phyloP scores from a whole-genome alignment of 768 basidiomycete genomes.

The Leccinum aurantiacum region DNA sequence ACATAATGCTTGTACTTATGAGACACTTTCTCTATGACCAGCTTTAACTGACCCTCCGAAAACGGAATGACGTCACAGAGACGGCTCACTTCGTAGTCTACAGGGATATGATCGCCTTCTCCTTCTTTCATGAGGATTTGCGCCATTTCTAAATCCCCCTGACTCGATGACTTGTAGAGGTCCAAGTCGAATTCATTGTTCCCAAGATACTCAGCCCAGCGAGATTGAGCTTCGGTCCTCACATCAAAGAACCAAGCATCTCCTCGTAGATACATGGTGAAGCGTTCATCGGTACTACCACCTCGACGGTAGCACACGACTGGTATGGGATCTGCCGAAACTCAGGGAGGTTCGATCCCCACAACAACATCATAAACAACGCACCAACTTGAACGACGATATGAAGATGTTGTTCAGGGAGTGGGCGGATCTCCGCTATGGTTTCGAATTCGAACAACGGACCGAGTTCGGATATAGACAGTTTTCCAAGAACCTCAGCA shows the following conservation, averaged over 20 bases:
- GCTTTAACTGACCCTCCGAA: no score
- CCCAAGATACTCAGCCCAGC: not conserved
- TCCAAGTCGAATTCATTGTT: not conserved
- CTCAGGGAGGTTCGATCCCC: not conserved
- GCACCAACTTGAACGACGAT: not conserved
- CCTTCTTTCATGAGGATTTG: not conserved
- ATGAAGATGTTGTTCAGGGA: not conserved
- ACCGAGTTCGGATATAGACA: no score
- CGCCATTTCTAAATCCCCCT: no score
- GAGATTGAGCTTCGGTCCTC: not conserved
- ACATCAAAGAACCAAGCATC: not conserved
- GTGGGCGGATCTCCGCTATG: not conserved
- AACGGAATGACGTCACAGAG: no score
- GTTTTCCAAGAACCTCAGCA: no score
- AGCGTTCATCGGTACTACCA: no score
- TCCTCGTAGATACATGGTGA: not conserved
- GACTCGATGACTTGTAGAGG: no score
- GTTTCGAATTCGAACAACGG: not conserved
- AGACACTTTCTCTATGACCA: no score
- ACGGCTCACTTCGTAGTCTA: not conserved
- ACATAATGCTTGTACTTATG: not conserved
- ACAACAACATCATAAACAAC: not conserved
- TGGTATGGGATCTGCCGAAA: not conserved
- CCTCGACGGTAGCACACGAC: not conserved
- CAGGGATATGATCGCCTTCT: not conserved